Evolutionary conservation across 1,139 yeast species (phyloP).

Genomic region (Hemisphaericaspora xylanilytica): DNA sequence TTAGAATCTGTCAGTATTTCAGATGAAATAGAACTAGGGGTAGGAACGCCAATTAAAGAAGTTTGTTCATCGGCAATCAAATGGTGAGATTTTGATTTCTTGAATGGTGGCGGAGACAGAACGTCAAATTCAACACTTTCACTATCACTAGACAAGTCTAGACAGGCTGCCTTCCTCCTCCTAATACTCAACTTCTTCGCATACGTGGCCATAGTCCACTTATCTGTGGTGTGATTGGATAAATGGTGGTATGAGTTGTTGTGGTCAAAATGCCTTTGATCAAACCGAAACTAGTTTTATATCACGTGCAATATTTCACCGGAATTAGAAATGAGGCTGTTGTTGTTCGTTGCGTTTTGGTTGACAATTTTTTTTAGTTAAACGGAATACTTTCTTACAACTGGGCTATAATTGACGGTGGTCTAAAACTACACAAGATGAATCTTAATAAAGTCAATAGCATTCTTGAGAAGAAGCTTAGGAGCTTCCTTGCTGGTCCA

Average conservation of each 20-base stretch:
- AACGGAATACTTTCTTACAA: no score
- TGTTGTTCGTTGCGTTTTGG: neutral
- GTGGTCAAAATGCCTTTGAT: no score
- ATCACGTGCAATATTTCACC: neutral
- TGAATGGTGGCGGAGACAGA: neutral
- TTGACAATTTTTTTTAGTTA: neutral
- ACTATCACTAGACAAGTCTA: conserved; percentile 5
- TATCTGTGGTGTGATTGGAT: no score
- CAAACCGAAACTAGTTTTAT: no score
- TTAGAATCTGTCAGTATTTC: neutral
- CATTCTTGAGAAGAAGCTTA: conserved; percentile 43
- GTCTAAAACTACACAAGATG: neutral
- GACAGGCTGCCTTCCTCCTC: conserved; percentile 2
- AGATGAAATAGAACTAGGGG: neutral
- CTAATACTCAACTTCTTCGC: conserved; percentile 8
- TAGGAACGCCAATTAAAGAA: no score
- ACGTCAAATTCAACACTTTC: conserved; percentile 6
- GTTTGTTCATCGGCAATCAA: no score
- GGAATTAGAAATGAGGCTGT: neutral
- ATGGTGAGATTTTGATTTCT: no score
- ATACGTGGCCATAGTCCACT: conserved; percentile 5
- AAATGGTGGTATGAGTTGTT: no score
- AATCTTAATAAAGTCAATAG: conserved; percentile 24
- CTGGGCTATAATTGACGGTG: no score
- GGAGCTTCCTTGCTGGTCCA: conserved; percentile 47